Evolutionary conservation across 148 eudicot genomes (phyloP).

Genomic region (Persicaria maculosa): DNA sequence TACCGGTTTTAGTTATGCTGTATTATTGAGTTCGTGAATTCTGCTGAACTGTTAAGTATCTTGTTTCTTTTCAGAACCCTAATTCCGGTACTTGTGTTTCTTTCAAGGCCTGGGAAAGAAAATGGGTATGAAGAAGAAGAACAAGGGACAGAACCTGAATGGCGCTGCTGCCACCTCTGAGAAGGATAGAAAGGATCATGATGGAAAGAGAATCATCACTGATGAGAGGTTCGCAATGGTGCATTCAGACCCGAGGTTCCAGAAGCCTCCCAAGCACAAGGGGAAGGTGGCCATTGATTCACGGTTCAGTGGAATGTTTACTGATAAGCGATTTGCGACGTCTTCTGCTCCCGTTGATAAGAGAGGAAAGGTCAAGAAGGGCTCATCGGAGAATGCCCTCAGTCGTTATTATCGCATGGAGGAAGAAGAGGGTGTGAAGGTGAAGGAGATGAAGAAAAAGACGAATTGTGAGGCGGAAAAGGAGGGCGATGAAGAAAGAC

Average conservation of each 20-base stretch:
- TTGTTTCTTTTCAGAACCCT: background rate
- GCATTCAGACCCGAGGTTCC: conserved; percentile 76
- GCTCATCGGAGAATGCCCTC: conserved; percentile 36
- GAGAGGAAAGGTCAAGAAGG: conserved; percentile 52
- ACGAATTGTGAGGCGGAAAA: conserved; percentile 10
- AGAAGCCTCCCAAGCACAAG: conserved; percentile 45
- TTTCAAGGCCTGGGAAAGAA: background rate
- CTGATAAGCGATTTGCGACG: conserved; percentile 47
- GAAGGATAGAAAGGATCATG: conserved; percentile 6
- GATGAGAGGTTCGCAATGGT: conserved; percentile 62
- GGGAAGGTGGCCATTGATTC: conserved; percentile 59
- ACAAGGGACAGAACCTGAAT: conserved; percentile 26
- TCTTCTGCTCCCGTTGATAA: conserved; percentile 62
- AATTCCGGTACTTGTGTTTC: background rate
- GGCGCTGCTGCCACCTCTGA: conserved; percentile 8
- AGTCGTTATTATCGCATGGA: conserved; percentile 50
- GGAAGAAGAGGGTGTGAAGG: conserved; percentile 18
- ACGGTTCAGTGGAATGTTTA: conserved; percentile 56
- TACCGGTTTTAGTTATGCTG: background rate
- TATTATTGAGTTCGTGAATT: background rate
- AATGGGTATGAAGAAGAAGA: conserved; percentile 21
- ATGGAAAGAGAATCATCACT: conserved; percentile 19
- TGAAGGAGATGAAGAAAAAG: conserved; percentile 9
- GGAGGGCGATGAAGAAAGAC: conserved; percentile 12
- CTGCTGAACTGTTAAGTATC: background rate